Evolutionary conservation across 1,284 basidiomycete species (phyloP), one percentile per base, ranked within the genome.

Genomic region (Neonothopanus nambi): DNA sequence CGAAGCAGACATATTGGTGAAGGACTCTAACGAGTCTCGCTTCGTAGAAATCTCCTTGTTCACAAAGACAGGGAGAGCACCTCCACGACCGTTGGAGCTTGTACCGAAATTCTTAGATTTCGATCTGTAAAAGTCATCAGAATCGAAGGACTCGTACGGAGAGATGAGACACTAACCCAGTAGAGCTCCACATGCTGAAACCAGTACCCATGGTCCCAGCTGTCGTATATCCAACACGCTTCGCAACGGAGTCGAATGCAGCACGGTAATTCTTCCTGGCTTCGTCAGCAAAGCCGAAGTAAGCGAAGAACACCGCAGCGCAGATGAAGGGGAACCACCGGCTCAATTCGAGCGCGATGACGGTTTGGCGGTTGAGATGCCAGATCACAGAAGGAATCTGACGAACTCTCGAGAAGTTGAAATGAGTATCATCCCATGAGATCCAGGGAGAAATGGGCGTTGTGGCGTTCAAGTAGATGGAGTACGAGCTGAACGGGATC

Each of bases 241-340:
- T 59, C 15, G 51, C 48, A 20, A 59, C 53, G 15, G 47, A 46
- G n/a, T 41, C 44, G n/a, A 54, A 37, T 6, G 55, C 52, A 18
- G 51, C 50, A 9, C 57, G 57, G 54, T 72, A 75, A 52, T 71
- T 59, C 51, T 65, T 69, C 46, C 63, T 65, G 5, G 75, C 76
- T 57, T 77, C 78, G 12, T 69, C 64, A 11, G 75, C 72, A 53
- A 79, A 73, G 5, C 76, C 77, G 56, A 79, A 77, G 67, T 75
- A 74, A 1, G 56, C 66, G 54, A 79, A 77, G 66, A 81, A 77
- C 13, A 77, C 18, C n/a, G 78, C 37, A 3, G 71, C 72, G 57
- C 72, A 75, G 17, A 68, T 55, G 20, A 75, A 63, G 20, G 65
- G 57, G 4, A 69, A 38, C 78, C 78, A 79, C 1, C 75, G 67